Conservation (phyloP, 371 early-diverging fungal species). For the Mortierella sp. region DNA sequence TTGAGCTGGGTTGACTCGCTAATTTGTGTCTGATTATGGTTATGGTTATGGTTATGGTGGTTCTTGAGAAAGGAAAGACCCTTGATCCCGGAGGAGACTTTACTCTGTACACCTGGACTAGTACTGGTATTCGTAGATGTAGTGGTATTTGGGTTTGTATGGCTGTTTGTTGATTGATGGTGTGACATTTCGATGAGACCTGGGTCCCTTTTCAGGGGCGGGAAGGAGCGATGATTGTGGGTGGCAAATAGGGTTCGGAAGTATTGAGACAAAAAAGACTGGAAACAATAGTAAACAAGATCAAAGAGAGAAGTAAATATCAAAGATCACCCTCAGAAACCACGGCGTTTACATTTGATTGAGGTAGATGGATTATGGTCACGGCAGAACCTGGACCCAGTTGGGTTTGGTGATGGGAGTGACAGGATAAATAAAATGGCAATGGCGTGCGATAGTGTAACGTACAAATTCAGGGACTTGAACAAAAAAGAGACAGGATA, state of each 20-base stretch:
- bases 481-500: neutral
- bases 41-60: neutral
- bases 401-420: neutral
- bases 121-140: neutral
- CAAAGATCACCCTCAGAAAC: neutral
- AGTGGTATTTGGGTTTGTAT: neutral
- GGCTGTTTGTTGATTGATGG: neutral
- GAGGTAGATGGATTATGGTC: too few species aligned
- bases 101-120: neutral
- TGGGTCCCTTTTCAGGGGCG: neutral
- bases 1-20: neutral
- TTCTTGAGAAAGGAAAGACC: slow-evolving; percentile 14
- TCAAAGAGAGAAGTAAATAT: neutral
- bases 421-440: neutral
- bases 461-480: neutral
- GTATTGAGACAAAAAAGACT: neutral
- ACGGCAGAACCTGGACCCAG: too few species aligned
- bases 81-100: slow-evolving; percentile 4
- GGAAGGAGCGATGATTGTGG: neutral
- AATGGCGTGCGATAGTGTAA: slow-evolving; percentile 1
- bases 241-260: neutral
- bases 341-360: too few species aligned
- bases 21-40: neutral
- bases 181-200: slow-evolving; percentile 11
- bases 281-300: neutral